phyloP scores from a whole-genome alignment of 2,329 filamentous ascomycete species.

The Chaetomium sp. region DNA sequence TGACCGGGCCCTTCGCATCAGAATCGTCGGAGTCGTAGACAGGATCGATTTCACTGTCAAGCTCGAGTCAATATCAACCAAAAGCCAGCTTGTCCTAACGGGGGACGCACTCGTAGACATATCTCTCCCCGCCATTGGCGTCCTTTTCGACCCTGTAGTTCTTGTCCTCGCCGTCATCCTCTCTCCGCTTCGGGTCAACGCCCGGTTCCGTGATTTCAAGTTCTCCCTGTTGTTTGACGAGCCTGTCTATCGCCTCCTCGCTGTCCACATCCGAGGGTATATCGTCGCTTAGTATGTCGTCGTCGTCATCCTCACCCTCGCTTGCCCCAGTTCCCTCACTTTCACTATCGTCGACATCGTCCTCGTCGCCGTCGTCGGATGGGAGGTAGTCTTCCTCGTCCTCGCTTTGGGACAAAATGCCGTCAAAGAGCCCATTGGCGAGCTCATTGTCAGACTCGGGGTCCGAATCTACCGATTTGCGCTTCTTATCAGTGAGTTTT shows the following conservation, averaged over 20 bases:
- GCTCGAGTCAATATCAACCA: conserved; percentile 20
- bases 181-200: conserved; percentile 40
- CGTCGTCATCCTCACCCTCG: conserved; percentile 47
- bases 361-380: conserved; percentile 45
- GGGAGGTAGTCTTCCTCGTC: conserved; percentile 59
- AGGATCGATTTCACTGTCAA: conserved; percentile 73
- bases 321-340: conserved; percentile 30
- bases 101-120: conserved; percentile 69
- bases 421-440: conserved; percentile 55
- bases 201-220: conserved; percentile 38
- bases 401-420: conserved; percentile 59
- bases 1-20: conserved; percentile 74
- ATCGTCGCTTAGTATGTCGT: conserved; percentile 46
- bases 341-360: conserved; percentile 46
- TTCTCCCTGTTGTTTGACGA: conserved; percentile 37
- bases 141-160: conserved; percentile 68
- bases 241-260: conserved; percentile 42
- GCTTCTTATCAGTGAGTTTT: conserved; percentile 57
- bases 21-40: conserved; percentile 96
- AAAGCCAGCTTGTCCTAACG: neutral
- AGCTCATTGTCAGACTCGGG: conserved; percentile 64
- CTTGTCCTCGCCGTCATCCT: conserved; percentile 42
- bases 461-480: conserved; percentile 63
- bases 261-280: conserved; percentile 46
- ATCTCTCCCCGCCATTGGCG: conserved; percentile 87